Percentiles rank a stretch among this genome's conserved stretches.
These are phyloP conservation scores for Fusarium clavum DNA, from an alignment of 2,329 filamentous ascomycete genomes.

Conservation along the genomic window DNA sequence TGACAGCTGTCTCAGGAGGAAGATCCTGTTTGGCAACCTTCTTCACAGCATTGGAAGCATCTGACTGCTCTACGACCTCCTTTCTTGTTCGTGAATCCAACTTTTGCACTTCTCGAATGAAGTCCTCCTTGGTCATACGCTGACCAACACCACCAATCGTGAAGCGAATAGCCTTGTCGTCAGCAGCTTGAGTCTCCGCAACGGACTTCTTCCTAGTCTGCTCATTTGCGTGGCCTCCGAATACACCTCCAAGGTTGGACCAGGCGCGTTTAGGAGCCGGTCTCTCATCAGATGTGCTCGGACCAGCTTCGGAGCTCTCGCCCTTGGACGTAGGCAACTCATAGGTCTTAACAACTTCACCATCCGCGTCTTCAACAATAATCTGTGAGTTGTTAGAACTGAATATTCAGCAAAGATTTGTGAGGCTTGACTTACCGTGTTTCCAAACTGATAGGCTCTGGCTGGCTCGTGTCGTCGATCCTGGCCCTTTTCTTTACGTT, in stretches of 20 bases:
- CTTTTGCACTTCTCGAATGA: conserved; percentile 78
- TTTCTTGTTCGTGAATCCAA: conserved; percentile 74
- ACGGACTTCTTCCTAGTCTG: conserved; percentile 54
- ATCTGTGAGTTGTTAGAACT: conserved; percentile 65
- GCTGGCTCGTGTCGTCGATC: conserved; percentile 76
- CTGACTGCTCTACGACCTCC: conserved; percentile 65
- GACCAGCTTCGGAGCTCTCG: conserved; percentile 50
- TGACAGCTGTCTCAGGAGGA: conserved; percentile 31
- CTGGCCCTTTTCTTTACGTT: conserved; percentile 72
- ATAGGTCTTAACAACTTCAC: conserved; percentile 87
- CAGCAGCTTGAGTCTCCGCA: conserved; percentile 63
- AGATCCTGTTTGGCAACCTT: conserved; percentile 59
- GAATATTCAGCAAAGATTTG: neutral
- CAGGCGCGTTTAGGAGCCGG: conserved; percentile 61
- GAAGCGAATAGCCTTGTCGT: conserved; percentile 80
- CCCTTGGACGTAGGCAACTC: conserved; percentile 71
- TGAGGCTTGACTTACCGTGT: conserved; percentile 66
- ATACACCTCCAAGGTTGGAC: conserved; percentile 57
- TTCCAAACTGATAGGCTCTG: conserved; percentile 87
- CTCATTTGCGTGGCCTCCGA: conserved; percentile 52
- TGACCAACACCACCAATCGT: conserved; percentile 78
- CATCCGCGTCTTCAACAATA: conserved; percentile 88
- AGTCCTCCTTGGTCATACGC: conserved; percentile 84
- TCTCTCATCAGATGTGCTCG: conserved; percentile 54
- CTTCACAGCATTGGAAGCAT: conserved; percentile 62